These are phyloP conservation scores for Incumbomyces delicatus DNA, from an alignment of 2,329 filamentous ascomycete species.

Conservation along the genomic window DNA sequence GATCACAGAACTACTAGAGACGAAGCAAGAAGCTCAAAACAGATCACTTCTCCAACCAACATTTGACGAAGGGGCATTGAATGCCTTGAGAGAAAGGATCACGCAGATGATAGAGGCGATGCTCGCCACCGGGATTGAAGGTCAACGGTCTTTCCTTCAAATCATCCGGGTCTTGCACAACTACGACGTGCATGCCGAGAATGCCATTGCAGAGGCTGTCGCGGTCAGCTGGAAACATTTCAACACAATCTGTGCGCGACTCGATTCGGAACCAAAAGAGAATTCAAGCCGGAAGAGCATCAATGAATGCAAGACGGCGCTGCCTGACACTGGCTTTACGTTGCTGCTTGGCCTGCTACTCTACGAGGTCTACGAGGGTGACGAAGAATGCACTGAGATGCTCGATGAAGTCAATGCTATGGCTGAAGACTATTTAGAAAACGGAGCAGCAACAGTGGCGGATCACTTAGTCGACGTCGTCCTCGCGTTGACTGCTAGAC, in stretches of 20 bases:
- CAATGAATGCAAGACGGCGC: neutral
- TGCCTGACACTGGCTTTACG: constrained; percentile 47
- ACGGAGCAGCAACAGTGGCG: constrained; percentile 2
- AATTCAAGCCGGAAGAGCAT: neutral
- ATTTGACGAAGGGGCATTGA: neutral
- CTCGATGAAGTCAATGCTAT: constrained; percentile 70
- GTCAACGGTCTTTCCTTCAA: neutral
- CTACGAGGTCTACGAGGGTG: constrained; percentile 81
- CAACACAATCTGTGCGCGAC: neutral
- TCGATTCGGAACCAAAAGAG: neutral
- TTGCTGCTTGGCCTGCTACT: constrained; percentile 76
- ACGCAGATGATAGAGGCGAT: neutral
- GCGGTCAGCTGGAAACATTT: constrained; percentile 1
- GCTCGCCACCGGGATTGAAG: neutral
- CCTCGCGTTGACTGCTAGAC: constrained; percentile 78
- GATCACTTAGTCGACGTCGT: constrained; percentile 61
- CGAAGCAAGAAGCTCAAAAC: constrained; percentile 51
- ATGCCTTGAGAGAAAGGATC: neutral
- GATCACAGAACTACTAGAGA: constrained; percentile 43
- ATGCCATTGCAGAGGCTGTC: neutral
- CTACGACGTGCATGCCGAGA: neutral
- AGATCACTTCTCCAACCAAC: neutral
- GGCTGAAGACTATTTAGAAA: constrained; percentile 49
- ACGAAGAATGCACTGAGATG: constrained; percentile 73
- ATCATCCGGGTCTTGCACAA: neutral